These are phyloP conservation scores for Coemansia guatemalensis DNA, from an alignment of 192 early-diverging fungal genomes.

Conservation along the genomic window DNA sequence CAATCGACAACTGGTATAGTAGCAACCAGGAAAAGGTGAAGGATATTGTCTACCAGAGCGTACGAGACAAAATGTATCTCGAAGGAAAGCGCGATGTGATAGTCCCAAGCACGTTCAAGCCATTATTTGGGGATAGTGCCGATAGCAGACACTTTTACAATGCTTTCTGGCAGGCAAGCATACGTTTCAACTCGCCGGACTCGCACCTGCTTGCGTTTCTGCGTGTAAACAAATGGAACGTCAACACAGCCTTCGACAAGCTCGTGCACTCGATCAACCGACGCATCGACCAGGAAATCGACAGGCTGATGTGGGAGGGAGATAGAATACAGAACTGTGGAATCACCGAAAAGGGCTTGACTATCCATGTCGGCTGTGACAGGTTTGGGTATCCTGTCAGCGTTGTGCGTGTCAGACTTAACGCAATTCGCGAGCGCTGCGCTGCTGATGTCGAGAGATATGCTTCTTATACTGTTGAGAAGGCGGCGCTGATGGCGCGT, in stretches of 20 bases:
- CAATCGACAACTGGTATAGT: slow-evolving; percentile 32
- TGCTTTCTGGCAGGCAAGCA: slow-evolving; percentile 41
- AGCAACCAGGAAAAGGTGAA: slow-evolving; percentile 16
- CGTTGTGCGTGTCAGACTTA: slow-evolving; percentile 23
- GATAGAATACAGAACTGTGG: slow-evolving; percentile 54
- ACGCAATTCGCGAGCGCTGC: slow-evolving; percentile 24
- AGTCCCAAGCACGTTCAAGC: slow-evolving; percentile 26
- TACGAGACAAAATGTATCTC: slow-evolving; percentile 37
- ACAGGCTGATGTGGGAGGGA: slow-evolving; percentile 57
- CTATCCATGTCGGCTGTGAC: slow-evolving; percentile 51
- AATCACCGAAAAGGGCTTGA: slow-evolving; percentile 51
- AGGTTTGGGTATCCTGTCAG: slow-evolving; percentile 51
- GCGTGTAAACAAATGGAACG: slow-evolving; percentile 78
- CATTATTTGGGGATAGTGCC: slow-evolving; percentile 29
- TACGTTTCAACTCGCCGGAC: slow-evolving; percentile 60
- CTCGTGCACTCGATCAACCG: slow-evolving; percentile 64
- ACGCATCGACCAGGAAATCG: slow-evolving; percentile 63
- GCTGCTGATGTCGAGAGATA: slow-evolving; percentile 20
- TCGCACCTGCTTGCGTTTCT: slow-evolving; percentile 69
- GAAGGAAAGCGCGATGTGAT: slow-evolving; percentile 17
- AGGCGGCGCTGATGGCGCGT: slow-evolving; percentile 23
- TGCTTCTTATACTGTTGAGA: slow-evolving; percentile 30
- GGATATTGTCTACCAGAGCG: slow-evolving; percentile 25
- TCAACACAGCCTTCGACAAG: slow-evolving; percentile 65
- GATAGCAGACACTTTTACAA: slow-evolving; percentile 21